Base-by-base conservation (phyloP, 1,284 basidiomycete genomes). In the Ceratobasidium sp. region DNA sequence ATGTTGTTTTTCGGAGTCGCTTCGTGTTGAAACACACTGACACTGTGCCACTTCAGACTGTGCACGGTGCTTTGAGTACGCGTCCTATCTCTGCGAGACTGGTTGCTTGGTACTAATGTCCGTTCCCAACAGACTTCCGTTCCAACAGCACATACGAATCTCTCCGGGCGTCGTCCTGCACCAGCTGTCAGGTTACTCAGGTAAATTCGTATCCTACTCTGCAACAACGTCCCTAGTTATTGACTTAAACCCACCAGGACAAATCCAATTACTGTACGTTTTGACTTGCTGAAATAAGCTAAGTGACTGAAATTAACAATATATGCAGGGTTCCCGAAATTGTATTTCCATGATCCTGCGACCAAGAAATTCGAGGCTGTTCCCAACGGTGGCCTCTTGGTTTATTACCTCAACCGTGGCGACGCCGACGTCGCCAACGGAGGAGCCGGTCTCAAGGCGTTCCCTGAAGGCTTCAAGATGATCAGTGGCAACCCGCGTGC, bases 381-480 rank as follows among this genome's bases (percentile, higher is more conserved):
- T 8, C 54, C 65, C 19, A 76, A 75, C 51, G 76, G 74, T 33
- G 84, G 83, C 15, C 80, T 86, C 4, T 79, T 86, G 24, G 81
- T 85, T 4, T 86, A 85, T 75, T 86, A 86, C 74, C 82, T 84
- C 74, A 85, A 85, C 74, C 82, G 84, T 65, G 85, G 85, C 4
- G 76, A 80, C 60, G 81, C 78, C 5, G 84, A 84, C 66, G 79
- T 76, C 4, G 78, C 75, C 17, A 84, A 84, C 75, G 84, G 84
- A 48, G 84, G 71, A 11, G 41, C 81, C 1, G 84, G 84, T 29
- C 77, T 86, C 36, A 84, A 83, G 62, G 85, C 84, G 0, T 86
- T 86, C 80, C 86, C 86, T 0, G 79, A 83, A 14, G 86, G 85
- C n/a, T 82, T 87, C 77, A 82, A 81, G 73, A 85, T 87, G 84